Evolutionary conservation across 352 stramenopile species (phyloP).

Genomic region (Halophytophthora polymorphica): DNA sequence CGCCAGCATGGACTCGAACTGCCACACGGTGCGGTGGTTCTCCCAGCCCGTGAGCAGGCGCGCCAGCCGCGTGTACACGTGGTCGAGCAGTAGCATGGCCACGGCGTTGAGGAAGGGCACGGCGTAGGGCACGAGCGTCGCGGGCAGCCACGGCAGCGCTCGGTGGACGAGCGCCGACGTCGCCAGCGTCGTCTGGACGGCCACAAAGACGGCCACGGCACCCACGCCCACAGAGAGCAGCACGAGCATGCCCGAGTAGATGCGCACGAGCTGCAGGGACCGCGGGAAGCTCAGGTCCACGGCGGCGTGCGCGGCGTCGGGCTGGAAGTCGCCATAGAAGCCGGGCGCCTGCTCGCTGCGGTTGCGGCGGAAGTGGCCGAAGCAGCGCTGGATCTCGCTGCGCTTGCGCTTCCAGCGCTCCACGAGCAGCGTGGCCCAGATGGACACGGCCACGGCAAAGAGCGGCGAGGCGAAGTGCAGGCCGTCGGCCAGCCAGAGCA

Average conservation of each 20-base stretch:
- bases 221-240: constrained; percentile 50
- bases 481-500: constrained; percentile 34
- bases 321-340: constrained; percentile 75
- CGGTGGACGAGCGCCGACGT: constrained; percentile 22
- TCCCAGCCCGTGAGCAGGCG: constrained; percentile 63
- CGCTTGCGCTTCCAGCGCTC: constrained; percentile 91
- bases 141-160: constrained; percentile 37
- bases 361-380: constrained; percentile 73
- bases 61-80: constrained; percentile 65
- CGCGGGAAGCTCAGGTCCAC: constrained; percentile 63
- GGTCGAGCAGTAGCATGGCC: constrained; percentile 70
- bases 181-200: constrained; percentile 38
- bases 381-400: constrained; percentile 70
- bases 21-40: constrained; percentile 75
- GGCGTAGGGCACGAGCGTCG: constrained; percentile 41
- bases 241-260: constrained; percentile 56
- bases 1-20: constrained; percentile 77
- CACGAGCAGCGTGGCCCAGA: constrained; percentile 85
- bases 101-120: constrained; percentile 64
- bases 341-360: constrained; percentile 39
- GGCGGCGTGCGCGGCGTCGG: constrained; percentile 38
- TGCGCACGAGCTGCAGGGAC: constrained; percentile 50
- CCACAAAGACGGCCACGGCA: constrained; percentile 57
- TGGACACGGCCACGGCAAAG: constrained; percentile 72
- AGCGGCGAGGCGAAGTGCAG: constrained; percentile 39